phyloP scores from a whole-genome alignment of 495 filamentous ascomycete species.

The Bacidia rubella region DNA sequence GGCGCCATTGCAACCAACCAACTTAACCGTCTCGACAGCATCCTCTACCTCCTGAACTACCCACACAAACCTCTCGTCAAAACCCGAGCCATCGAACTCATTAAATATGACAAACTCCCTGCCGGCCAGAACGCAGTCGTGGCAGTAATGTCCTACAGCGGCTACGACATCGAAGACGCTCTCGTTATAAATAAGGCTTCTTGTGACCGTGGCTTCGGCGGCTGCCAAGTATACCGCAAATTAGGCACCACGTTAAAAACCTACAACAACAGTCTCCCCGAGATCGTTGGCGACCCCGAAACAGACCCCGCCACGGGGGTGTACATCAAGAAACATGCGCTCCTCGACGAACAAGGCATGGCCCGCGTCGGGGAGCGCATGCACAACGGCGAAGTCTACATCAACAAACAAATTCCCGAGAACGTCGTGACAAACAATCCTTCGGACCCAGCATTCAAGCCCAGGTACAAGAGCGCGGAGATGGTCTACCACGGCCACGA shows the following conservation, averaged over 20 bases:
- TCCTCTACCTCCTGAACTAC: conserved; percentile 94
- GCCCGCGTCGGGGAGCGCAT: conserved; percentile 70
- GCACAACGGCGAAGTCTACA: conserved; percentile 60
- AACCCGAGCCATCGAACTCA: conserved; percentile 87
- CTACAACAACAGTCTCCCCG: conserved; percentile 67
- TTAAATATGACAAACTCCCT: conserved; percentile 94
- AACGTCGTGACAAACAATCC: conserved; percentile 48
- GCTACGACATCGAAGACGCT: conserved; percentile 99
- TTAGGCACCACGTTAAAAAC: conserved; percentile 64
- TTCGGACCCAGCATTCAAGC: conserved; percentile 44
- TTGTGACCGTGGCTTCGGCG: conserved; percentile 83
- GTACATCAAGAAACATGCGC: conserved; percentile 55
- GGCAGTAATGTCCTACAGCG: conserved; percentile 97
- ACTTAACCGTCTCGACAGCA: conserved; percentile 86
- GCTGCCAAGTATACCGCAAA: conserved; percentile 90
- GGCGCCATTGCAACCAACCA: conserved; percentile 96
- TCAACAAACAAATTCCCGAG: conserved; percentile 72
- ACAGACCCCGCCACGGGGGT: conserved; percentile 39
- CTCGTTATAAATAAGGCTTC: conserved; percentile 93
- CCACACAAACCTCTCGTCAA: conserved; percentile 97
- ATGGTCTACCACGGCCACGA: conserved; percentile 76
- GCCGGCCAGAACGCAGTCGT: conserved; percentile 95
- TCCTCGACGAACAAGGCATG: conserved; percentile 67
- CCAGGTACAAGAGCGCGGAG: conserved; percentile 50
- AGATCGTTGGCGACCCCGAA: conserved; percentile 48